A percentile compares a stretch with the other conserved stretches of the same genome.
phyloP scores from a whole-genome alignment of 257 asterid species.

The Orobanche coerulescens region DNA sequence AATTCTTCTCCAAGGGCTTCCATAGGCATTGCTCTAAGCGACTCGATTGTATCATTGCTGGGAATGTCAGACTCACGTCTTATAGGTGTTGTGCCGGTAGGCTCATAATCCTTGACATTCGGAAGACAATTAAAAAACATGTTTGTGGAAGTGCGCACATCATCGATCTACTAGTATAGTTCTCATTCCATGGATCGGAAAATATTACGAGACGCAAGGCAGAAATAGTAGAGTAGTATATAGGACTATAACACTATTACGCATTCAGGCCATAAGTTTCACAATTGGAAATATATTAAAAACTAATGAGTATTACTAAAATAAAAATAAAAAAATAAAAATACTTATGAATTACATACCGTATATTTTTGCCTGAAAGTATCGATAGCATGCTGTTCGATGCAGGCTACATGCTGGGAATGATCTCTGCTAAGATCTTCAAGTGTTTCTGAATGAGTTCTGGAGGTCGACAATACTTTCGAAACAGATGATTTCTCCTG shows the following conservation, averaged over 20 bases:
- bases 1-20: constrained; percentile 66
- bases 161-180: no score
- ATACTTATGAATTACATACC: constrained; percentile 43
- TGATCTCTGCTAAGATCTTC: constrained; percentile 46
- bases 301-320: no score
- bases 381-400: constrained; percentile 45
- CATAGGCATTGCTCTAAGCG: constrained; percentile 66
- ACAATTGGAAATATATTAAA: not conserved
- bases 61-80: constrained; percentile 58
- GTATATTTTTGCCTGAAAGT: constrained; percentile 51
- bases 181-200: no score
- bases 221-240: no score
- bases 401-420: constrained; percentile 41
- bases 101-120: constrained; percentile 59
- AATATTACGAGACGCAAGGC: no score
- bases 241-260: not conserved
- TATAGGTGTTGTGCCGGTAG: constrained; percentile 67
- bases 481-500: constrained; percentile 46
- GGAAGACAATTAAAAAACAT: not conserved
- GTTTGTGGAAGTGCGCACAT: not conserved
- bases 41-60: constrained; percentile 59
- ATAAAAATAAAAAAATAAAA: not conserved
- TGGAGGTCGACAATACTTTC: constrained; percentile 38
- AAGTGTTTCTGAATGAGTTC: constrained; percentile 46
- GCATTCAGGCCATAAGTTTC: not conserved